Evolutionary conservation across 805 yeast genomes (phyloP), one percentile per base, ranked within the genome.

Genomic region (Candida nanaspora): DNA sequence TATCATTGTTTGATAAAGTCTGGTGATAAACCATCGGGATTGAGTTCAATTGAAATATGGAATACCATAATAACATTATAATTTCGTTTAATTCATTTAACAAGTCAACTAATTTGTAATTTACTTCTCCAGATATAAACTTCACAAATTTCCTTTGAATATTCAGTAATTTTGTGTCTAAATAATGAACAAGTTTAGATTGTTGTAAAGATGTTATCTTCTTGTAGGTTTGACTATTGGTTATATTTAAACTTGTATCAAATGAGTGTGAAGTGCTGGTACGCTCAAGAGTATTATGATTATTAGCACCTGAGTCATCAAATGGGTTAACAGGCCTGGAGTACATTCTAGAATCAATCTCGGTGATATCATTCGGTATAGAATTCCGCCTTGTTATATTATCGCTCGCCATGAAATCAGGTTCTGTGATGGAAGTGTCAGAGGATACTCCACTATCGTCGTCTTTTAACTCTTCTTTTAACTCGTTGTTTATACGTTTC

Each of bases 51-150:
- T 57, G 55, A 28, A 57, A 55, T 1, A 82, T 65, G 0, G 87
- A 78, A 41, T 70, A 72, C 86, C 86, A 80, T 6, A 84, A 59
- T 32, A 85, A 64, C 36, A 72, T 76, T 3, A 81, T 49, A 2
- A 82, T 55, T 7, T 63, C 57, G 30, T 66, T 64, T 21, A 81
- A 50, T 33, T 79, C 84, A 0, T 40, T 46, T 1, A 75, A 44
- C 6, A 80, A 55, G 3, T 66, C 60, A 1, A 47, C 37, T 32
- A 67, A 40, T 5, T 51, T 40, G 21, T 51, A 49, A 19, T 49
- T 49, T 8, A 43, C 33, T 3, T 49, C 53, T 9, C 43, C 49
- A 4, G 66, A 55, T 15, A 63, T 32, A 41, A 52, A 57, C 43
- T 67, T 68, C 41, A 70, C 65, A 53, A 75, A 79, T 44, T 62